Evolutionary conservation across 352 stramenopile species (phyloP).

Genomic region (Phytopythium ostracodes): DNA sequence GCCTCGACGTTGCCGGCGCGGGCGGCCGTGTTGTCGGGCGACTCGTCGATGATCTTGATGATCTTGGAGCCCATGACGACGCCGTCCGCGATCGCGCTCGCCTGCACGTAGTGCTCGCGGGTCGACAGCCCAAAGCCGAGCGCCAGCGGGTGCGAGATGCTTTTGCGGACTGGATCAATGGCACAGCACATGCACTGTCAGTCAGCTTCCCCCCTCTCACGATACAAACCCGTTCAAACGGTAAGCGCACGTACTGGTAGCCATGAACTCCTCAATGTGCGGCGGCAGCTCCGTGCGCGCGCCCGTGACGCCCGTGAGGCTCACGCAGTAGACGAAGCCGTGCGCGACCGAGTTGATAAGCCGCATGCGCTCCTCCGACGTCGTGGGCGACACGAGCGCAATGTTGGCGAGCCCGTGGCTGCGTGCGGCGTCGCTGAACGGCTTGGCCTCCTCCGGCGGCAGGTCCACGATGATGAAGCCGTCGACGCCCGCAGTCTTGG

Average conservation of each 20-base stretch:
- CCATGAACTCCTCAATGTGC: constrained; percentile 94
- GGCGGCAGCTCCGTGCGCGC: constrained; percentile 85
- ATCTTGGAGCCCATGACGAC: constrained; percentile 89
- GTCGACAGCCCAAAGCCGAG: constrained; percentile 98
- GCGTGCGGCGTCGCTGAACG: constrained; percentile 88
- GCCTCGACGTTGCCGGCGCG: constrained; percentile 69
- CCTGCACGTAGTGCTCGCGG: constrained; percentile 89
- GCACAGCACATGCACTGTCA: constrained; percentile 9
- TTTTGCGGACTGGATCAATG: constrained; percentile 54
- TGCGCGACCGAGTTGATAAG: constrained; percentile 65
- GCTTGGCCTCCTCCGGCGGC: constrained; percentile 92
- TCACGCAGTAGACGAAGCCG: constrained; percentile 88
- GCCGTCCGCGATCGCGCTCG: constrained; percentile 89
- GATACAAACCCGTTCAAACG: background rate
- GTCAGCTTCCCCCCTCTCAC: background rate
- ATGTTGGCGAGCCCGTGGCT: constrained; percentile 94
- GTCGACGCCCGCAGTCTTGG: constrained; percentile 86
- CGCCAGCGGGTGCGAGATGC: constrained; percentile 88
- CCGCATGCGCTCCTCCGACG: constrained; percentile 92
- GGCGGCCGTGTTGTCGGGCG: constrained; percentile 44
- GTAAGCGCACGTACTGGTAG: constrained; percentile 56
- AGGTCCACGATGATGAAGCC: constrained; percentile 99
- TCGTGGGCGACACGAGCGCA: constrained; percentile 96
- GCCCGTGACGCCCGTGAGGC: constrained; percentile 92
- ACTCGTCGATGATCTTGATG: constrained; percentile 81